phyloP scores from a whole-genome alignment of 202 grass and related monocot genomes.

The Sporobolus alterniflorus region DNA sequence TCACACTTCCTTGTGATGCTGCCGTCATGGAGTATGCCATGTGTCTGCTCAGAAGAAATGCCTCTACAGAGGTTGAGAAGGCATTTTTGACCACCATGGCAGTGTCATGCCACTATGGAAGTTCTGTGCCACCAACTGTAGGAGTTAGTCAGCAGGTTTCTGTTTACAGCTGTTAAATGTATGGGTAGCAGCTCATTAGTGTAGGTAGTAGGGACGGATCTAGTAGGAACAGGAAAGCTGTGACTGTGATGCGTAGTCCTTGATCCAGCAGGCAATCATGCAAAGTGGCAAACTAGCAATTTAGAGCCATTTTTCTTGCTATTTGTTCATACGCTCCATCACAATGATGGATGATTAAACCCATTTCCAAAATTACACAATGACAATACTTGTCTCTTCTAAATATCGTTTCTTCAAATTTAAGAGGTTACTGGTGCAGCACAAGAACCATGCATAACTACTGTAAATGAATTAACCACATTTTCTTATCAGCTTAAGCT shows the following conservation, averaged over 20 bases:
- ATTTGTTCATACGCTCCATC: not conserved
- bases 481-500: not conserved
- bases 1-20: constrained; percentile 57
- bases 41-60: constrained; percentile 27
- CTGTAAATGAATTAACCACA: too few species aligned
- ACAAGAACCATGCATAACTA: too few species aligned
- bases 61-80: constrained; percentile 32
- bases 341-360: not conserved
- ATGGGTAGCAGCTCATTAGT: not conserved
- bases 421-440: too few species aligned
- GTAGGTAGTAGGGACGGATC: not conserved
- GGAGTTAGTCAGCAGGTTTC: not conserved
- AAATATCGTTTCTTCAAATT: too few species aligned
- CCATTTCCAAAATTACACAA: not conserved
- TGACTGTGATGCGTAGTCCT: not conserved
- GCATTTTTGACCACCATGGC: constrained; percentile 34
- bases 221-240: not conserved
- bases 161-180: constrained; percentile 25
- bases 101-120: constrained; percentile 13
- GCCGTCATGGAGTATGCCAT: constrained; percentile 49
- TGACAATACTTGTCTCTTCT: not conserved
- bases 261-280: not conserved
- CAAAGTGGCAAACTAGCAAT: not conserved
- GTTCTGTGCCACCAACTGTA: not conserved
- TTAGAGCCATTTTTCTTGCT: not conserved